Percentiles rank a stretch among this genome's conserved stretches.
Conservation (phyloP, 805 yeast genomes). For the Zygoascus biomembranicola region DNA sequence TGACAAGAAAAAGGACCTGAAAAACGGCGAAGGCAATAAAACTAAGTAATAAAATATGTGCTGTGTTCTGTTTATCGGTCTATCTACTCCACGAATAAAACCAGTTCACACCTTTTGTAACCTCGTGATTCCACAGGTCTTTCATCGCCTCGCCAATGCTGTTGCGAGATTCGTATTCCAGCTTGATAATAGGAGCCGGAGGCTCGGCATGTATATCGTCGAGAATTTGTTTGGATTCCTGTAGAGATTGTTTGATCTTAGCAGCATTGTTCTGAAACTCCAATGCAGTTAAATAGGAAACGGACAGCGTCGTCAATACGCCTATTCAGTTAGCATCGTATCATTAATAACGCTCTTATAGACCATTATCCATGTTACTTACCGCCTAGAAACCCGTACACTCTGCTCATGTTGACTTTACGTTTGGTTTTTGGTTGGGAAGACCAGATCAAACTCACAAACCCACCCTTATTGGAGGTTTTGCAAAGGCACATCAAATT, state of each 20-base stretch:
- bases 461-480: background rate
- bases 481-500: background rate
- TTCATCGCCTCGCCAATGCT: conserved; percentile 51
- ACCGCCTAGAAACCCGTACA: conserved; percentile 52
- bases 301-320: conserved; percentile 49
- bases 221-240: conserved; percentile 41
- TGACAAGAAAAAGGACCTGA: conserved; percentile 32
- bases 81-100: conserved; percentile 32
- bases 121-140: conserved; percentile 75
- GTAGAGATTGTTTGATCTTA: conserved; percentile 40
- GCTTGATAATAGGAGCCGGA: conserved; percentile 37
- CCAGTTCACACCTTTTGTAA: conserved; percentile 56
- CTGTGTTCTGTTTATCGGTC: background rate
- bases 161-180: conserved; percentile 39
- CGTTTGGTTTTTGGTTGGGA: background rate
- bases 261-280: conserved; percentile 43
- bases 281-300: conserved; percentile 53
- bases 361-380: conserved; percentile 4
- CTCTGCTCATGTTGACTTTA: conserved; percentile 13
- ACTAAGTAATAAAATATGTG: background rate
- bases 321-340: conserved; percentile 37
- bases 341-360: background rate
- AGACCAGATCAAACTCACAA: background rate
- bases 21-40: conserved; percentile 13
- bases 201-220: conserved; percentile 46